These are phyloP conservation scores for Castanopsis chinensis DNA, from an alignment of 306 rosid species.

Conservation along the genomic window DNA sequence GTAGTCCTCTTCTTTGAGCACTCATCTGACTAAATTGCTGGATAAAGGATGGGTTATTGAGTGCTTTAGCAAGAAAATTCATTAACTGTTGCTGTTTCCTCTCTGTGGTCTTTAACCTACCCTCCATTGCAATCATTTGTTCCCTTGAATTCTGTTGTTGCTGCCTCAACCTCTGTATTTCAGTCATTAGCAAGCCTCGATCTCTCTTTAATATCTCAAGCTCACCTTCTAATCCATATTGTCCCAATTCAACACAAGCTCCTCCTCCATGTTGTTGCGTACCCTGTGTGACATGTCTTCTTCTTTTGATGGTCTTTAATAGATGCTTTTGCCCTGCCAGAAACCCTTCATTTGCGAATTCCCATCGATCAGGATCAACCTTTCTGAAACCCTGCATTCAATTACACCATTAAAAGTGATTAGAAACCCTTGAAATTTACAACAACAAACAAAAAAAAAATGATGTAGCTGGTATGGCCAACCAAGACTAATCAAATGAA, in stretches of 20 bases:
- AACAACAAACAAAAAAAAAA: neutral
- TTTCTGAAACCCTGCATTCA: constrained; percentile 81
- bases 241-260: constrained; percentile 67
- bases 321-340: constrained; percentile 76
- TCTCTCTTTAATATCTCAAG: constrained; percentile 66
- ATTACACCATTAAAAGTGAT: neutral
- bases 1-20: constrained; percentile 34
- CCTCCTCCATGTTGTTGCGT: constrained; percentile 38
- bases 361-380: constrained; percentile 96
- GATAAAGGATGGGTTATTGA: constrained; percentile 49
- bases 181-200: constrained; percentile 57
- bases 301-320: constrained; percentile 80
- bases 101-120: constrained; percentile 56
- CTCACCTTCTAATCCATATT: constrained; percentile 75
- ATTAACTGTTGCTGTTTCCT: constrained; percentile 71
- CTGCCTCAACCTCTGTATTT: constrained; percentile 65
- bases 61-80: constrained; percentile 70
- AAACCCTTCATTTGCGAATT: constrained; percentile 91
- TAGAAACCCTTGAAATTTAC: neutral
- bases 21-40: constrained; percentile 41
- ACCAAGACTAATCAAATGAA: neutral
- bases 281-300: constrained; percentile 58
- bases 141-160: constrained; percentile 67
- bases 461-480: neutral
- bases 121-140: constrained; percentile 50